Evolutionary conservation across 176 grass and related monocot species (phyloP).

Genomic region (Oryza brachyantha): DNA sequence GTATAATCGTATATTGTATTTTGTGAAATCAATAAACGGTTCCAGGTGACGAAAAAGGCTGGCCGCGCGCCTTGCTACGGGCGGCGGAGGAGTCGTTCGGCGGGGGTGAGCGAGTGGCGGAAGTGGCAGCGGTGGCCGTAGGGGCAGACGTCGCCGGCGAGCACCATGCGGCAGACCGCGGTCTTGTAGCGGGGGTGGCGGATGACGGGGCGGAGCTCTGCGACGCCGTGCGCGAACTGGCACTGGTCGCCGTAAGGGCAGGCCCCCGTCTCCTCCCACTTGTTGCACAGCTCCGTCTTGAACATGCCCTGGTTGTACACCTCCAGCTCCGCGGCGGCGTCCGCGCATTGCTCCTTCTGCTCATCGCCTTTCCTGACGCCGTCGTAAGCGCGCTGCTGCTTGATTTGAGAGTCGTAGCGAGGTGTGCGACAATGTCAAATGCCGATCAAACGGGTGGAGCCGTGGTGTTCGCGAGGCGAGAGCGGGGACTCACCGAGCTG

Average conservation of each 20-base stretch:
- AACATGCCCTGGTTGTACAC: slow-evolving; percentile 98
- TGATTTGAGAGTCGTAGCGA: background rate
- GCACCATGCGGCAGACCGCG: slow-evolving; percentile 94
- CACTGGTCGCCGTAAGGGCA: slow-evolving; percentile 89
- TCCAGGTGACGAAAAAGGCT: background rate
- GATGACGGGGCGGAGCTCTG: slow-evolving; percentile 92
- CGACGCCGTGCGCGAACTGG: slow-evolving; percentile 96
- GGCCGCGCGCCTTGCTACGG: slow-evolving; percentile 12
- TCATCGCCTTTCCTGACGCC: slow-evolving; percentile 33
- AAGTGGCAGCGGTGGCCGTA: slow-evolving; percentile 99
- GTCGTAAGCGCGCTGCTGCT: slow-evolving; percentile 55
- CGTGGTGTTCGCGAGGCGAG: background rate
- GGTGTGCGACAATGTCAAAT: slow-evolving; percentile 11
- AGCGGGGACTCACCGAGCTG: slow-evolving; percentile 48
- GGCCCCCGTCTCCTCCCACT: slow-evolving; percentile 88
- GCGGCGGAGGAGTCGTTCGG: slow-evolving; percentile 63
- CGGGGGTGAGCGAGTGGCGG: slow-evolving; percentile 74
- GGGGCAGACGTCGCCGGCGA: slow-evolving; percentile 75
- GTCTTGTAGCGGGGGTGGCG: slow-evolving; percentile 99
- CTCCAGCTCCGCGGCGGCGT: slow-evolving; percentile 57
- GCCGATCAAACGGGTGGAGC: background rate
- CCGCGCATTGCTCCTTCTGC: slow-evolving; percentile 21
- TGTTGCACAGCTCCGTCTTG: slow-evolving; percentile 99
- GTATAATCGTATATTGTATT: background rate
- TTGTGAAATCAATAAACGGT: background rate